A percentile compares a stretch with the other conserved stretches of the same genome.
phyloP scores from a whole-genome alignment of 306 rosid species.

The Crotalaria pallida region DNA sequence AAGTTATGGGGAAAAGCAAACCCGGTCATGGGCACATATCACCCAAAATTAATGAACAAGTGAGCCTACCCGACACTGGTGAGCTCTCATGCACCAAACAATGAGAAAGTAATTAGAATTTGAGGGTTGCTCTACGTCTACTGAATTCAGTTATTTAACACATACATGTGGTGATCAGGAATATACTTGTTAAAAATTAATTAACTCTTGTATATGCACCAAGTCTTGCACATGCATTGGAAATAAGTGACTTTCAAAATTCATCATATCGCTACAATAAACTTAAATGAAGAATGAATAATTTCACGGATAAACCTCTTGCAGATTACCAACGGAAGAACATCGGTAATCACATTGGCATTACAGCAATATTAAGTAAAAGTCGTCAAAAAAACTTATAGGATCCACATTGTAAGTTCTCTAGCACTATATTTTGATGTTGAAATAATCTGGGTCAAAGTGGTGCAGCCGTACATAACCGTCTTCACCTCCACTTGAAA shows the following conservation, averaged over 20 bases:
- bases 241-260: neutral
- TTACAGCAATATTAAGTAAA: neutral
- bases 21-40: no score
- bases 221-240: neutral
- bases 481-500: constrained; percentile 97
- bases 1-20: no score
- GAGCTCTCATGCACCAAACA: no score
- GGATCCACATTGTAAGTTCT: constrained; percentile 5
- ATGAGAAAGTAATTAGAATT: no score
- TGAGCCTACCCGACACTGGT: no score
- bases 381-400: constrained; percentile 6
- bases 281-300: neutral
- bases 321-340: neutral
- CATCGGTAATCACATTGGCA: neutral
- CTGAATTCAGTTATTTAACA: no score
- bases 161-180: no score
- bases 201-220: neutral
- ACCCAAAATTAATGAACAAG: no score
- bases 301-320: neutral
- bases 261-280: neutral
- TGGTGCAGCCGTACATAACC: constrained; percentile 91
- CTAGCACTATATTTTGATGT: constrained; percentile 58
- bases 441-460: constrained; percentile 86
- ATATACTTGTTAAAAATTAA: no score
- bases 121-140: no score